Evolutionary conservation across 495 filamentous ascomycete species (phyloP).

Genomic region (Delitschia confertaspora): DNA sequence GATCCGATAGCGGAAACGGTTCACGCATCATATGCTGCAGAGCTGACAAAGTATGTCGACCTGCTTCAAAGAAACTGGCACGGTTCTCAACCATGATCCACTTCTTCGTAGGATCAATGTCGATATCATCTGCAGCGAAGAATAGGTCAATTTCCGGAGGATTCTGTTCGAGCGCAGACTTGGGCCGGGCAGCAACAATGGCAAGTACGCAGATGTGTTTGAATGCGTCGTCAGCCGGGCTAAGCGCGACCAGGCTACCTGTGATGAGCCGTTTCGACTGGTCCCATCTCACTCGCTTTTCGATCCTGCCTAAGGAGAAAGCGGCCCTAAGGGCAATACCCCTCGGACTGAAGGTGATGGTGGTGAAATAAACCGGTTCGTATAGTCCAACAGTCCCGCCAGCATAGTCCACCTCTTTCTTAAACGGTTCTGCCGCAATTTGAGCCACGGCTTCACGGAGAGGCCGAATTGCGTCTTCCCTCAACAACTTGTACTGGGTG

Average conservation of each 20-base stretch:
- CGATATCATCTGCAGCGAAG: constrained; percentile 53
- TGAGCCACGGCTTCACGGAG: constrained; percentile 34
- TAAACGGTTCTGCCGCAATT: constrained; percentile 26
- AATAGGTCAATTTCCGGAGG: constrained; percentile 71
- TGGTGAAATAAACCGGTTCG: constrained; percentile 59
- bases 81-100: constrained; percentile 73
- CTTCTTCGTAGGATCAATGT: constrained; percentile 61
- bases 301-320: constrained; percentile 60
- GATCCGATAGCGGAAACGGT: constrained; percentile 54
- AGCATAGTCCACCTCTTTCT: constrained; percentile 25
- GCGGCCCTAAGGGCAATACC: constrained; percentile 59
- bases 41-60: constrained; percentile 60
- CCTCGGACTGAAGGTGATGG: constrained; percentile 50
- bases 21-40: constrained; percentile 61
- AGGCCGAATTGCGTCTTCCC: constrained; percentile 38
- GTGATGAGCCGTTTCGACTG: constrained; percentile 63
- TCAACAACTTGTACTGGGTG: constrained; percentile 37
- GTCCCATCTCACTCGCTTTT: constrained; percentile 65
- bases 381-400: constrained; percentile 57
- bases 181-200: constrained; percentile 60
- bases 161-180: constrained; percentile 50
- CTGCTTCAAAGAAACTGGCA: constrained; percentile 63
- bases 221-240: constrained; percentile 56
- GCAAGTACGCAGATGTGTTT: constrained; percentile 58
- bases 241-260: constrained; percentile 63